These are phyloP conservation scores for Endocladia muricata DNA, from an alignment of 31 red algal genomes.

Conservation along the genomic window DNA sequence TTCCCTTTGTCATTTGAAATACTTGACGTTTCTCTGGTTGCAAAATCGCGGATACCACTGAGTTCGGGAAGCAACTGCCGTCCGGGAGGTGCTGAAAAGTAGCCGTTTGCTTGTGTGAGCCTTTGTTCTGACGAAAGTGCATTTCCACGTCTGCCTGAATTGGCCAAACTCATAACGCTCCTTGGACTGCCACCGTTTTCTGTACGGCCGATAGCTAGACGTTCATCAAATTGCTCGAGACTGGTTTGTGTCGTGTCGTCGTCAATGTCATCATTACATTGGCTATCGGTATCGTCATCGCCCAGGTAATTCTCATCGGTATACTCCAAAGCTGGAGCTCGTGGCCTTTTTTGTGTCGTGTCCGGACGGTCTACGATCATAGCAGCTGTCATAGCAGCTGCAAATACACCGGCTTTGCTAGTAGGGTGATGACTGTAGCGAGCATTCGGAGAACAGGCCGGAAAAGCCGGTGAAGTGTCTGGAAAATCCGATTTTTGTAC, in stretches of 20 bases:
- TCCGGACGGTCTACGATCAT: slow-evolving; percentile 21
- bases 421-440: not conserved
- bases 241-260: slow-evolving; percentile 15
- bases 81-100: not conserved
- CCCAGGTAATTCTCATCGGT: not conserved
- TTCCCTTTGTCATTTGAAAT: not conserved
- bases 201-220: too few relatives aligned
- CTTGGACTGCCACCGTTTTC: not conserved
- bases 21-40: not conserved
- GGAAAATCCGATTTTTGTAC: not conserved
- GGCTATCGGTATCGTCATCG: not conserved
- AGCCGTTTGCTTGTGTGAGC: not conserved
- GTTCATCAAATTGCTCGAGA: too few relatives aligned
- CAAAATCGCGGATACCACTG: too few relatives aligned
- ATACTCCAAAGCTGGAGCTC: not conserved
- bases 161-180: not conserved
- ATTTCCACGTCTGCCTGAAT: not conserved
- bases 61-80: too few relatives aligned
- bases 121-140: too few relatives aligned
- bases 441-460: not conserved
- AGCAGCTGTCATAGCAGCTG: slow-evolving; percentile 23
- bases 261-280: not conserved
- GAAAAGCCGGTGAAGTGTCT: not conserved
- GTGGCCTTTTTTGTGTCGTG: not conserved
- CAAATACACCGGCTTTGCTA: slow-evolving; percentile 1